These are phyloP conservation scores for Nemania diffusa DNA, from an alignment of 2,329 filamentous ascomycete species.

Conservation along the genomic window DNA sequence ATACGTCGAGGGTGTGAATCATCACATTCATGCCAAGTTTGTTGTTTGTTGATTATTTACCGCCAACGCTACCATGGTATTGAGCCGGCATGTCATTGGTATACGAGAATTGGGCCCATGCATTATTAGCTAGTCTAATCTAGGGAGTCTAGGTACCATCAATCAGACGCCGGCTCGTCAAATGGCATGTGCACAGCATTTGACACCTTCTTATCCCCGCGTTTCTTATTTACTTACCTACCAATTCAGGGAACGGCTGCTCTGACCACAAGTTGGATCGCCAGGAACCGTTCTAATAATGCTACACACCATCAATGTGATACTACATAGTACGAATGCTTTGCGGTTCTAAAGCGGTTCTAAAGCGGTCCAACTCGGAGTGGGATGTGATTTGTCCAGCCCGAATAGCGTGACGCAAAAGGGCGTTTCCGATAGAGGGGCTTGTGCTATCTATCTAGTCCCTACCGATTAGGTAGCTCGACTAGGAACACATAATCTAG, in stretches of 20 bases:
- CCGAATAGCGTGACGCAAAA: background rate
- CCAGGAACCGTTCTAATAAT: background rate
- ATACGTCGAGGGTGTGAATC: background rate
- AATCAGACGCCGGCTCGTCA: background rate
- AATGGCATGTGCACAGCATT: conserved; percentile 11
- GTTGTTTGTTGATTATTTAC: background rate
- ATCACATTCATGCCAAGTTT: conserved; percentile 12
- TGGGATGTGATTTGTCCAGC: conserved; percentile 1
- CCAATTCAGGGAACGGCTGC: conserved; percentile 17
- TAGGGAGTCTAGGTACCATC: background rate
- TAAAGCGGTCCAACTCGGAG: too few relatives aligned
- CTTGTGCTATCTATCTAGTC: background rate
- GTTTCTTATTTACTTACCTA: conserved; percentile 5
- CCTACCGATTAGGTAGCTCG: background rate
- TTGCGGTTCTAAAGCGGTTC: background rate
- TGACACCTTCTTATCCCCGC: background rate
- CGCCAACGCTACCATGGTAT: conserved; percentile 1
- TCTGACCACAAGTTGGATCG: background rate
- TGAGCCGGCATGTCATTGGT: conserved; percentile 19
- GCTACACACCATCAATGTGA: background rate
- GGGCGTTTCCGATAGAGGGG: conserved; percentile 11
- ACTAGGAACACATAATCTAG: background rate
- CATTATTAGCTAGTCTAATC: background rate
- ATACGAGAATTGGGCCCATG: conserved; percentile 1
- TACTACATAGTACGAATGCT: background rate